phyloP scores from a whole-genome alignment of 1,284 basidiomycete species.

The Trichosporon coremiiforme region DNA sequence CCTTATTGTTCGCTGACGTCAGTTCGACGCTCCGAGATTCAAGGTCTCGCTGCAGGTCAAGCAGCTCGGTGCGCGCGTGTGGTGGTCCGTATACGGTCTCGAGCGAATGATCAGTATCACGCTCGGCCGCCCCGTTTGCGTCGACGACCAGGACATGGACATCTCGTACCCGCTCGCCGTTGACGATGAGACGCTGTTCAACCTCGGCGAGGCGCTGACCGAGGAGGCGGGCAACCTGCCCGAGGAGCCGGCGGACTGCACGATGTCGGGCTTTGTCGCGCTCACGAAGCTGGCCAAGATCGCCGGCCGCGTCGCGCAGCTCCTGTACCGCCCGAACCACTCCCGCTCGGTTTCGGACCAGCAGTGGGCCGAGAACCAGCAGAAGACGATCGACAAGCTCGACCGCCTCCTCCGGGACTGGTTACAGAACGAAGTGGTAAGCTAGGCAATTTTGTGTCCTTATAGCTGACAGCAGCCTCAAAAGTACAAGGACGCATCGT shows the following conservation, averaged over 20 bases:
- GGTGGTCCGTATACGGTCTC: conserved; percentile 86
- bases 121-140: conserved; percentile 64
- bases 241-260: conserved; percentile 54
- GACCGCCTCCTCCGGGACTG: conserved; percentile 74
- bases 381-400: conserved; percentile 71
- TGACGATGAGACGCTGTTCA: conserved; percentile 73
- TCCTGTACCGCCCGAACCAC: conserved; percentile 50
- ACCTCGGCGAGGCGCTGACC: conserved; percentile 28
- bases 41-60: conserved; percentile 72
- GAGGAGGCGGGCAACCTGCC: conserved; percentile 56
- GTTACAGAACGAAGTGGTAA: conserved; percentile 66
- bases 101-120: conserved; percentile 82
- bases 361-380: conserved; percentile 70
- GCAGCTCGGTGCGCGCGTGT: conserved; percentile 81
- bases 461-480: conserved; percentile 59
- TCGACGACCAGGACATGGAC: conserved; percentile 58
- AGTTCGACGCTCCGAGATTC: conserved; percentile 79
- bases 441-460: conserved; percentile 25
- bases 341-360: conserved; percentile 60
- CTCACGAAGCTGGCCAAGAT: conserved; percentile 77
- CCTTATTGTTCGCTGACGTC: conserved; percentile 24
- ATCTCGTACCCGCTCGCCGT: conserved; percentile 72
- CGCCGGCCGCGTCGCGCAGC: conserved; percentile 67
- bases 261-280: conserved; percentile 75
- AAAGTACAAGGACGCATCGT: conserved; percentile 61